Percentiles rank a stretch among this genome's conserved stretches.
Conservation (phyloP, 352 stramenopile species). For the Globisporangium acanthophoron region DNA sequence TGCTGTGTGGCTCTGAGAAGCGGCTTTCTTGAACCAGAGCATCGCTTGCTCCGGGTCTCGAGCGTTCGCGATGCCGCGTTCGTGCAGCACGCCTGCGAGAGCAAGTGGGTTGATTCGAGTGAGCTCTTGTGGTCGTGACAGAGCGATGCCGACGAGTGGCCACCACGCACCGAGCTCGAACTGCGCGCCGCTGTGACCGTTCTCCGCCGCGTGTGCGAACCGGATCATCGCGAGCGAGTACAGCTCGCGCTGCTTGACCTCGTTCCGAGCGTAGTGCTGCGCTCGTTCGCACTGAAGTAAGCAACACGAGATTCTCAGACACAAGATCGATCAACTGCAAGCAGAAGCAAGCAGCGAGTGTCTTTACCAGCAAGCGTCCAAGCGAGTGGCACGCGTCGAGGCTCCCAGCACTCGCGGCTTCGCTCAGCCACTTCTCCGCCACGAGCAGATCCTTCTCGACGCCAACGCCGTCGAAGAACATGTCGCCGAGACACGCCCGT, state of each 20-base stretch:
- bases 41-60: constrained; percentile 21
- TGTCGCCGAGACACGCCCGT: constrained; percentile 60
- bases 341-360: not conserved
- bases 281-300: constrained; percentile 41
- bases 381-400: constrained; percentile 45
- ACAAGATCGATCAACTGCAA: not conserved
- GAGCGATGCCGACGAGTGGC: not conserved
- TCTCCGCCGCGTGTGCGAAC: constrained; percentile 44
- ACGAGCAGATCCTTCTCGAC: constrained; percentile 48
- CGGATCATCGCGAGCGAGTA: constrained; percentile 32
- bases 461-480: constrained; percentile 39
- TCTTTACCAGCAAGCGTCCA: constrained; percentile 41
- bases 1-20: constrained; percentile 32
- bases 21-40: constrained; percentile 53
- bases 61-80: constrained; percentile 21
- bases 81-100: constrained; percentile 25
- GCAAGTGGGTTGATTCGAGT: not conserved
- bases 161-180: constrained; percentile 31
- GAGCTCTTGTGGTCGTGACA: not conserved
- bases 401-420: constrained; percentile 29
- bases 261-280: constrained; percentile 25
- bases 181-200: constrained; percentile 51
- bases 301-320: not conserved
- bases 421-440: constrained; percentile 46
- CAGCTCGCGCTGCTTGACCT: constrained; percentile 25